phyloP scores from a whole-genome alignment of 805 yeast species.

The Yarrowia keelungensis region DNA sequence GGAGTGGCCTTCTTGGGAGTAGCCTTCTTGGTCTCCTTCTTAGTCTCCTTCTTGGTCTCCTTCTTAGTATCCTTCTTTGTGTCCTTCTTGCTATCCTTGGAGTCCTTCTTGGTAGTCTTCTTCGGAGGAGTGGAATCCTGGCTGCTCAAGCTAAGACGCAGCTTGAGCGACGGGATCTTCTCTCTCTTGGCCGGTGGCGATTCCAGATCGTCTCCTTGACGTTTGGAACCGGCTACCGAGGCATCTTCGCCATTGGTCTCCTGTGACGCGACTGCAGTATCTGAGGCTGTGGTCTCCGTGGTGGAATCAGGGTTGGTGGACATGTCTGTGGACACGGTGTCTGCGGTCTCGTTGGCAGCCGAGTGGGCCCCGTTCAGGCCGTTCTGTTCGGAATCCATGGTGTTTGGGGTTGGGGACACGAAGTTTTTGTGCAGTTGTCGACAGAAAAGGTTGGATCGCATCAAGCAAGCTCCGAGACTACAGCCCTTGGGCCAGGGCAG shows the following conservation, averaged over 20 bases:
- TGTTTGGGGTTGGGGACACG: slow-evolving; percentile 36
- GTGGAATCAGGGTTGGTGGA: slow-evolving; percentile 24
- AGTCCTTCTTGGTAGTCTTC: slow-evolving; percentile 3
- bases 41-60: slow-evolving; percentile 3
- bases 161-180: slow-evolving; percentile 29
- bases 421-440: slow-evolving; percentile 37
- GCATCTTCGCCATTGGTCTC: neutral
- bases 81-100: slow-evolving; percentile 5
- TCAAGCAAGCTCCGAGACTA: slow-evolving; percentile 37
- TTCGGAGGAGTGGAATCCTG: slow-evolving; percentile 10
- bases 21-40: slow-evolving; percentile 2
- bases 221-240: neutral
- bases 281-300: neutral
- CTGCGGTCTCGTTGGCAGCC: slow-evolving; percentile 5
- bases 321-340: neutral
- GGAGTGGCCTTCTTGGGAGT: slow-evolving; percentile 3
- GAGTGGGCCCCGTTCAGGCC: slow-evolving; percentile 29
- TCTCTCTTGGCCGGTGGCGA: slow-evolving; percentile 24
- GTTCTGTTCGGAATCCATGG: slow-evolving; percentile 32
- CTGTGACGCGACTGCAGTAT: slow-evolving; percentile 13
- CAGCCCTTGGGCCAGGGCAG: slow-evolving; percentile 27
- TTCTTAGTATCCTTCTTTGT: neutral
- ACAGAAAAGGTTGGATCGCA: slow-evolving; percentile 39
- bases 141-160: slow-evolving; percentile 21
- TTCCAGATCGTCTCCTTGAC: slow-evolving; percentile 25